Evolutionary conservation across 1,284 basidiomycete genomes (phyloP).

Genomic region (Cryptococcus sp.): DNA sequence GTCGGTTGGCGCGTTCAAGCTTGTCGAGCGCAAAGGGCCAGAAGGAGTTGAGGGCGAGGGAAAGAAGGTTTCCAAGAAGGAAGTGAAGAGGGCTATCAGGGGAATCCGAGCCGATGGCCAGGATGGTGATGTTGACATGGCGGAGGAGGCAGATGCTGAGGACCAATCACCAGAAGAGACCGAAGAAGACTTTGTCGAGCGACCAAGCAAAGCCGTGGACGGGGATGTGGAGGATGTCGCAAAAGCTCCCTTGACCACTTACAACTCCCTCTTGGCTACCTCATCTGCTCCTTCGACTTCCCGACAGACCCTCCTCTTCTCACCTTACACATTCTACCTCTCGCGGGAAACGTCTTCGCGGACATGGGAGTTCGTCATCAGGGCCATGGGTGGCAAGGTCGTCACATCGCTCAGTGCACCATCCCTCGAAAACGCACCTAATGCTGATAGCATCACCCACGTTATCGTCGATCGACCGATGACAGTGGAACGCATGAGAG

Average conservation of each 20-base stretch:
- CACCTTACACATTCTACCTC: constrained; percentile 88
- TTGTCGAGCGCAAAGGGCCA: constrained; percentile 64
- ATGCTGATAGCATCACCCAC: constrained; percentile 85
- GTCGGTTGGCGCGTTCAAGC: constrained; percentile 82
- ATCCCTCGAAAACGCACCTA: constrained; percentile 54
- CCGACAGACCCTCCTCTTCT: constrained; percentile 66
- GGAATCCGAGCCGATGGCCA: constrained; percentile 47
- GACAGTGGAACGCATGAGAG: constrained; percentile 58
- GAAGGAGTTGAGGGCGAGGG: constrained; percentile 38
- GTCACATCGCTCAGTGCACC: constrained; percentile 78
- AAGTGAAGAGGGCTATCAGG: constrained; percentile 58
- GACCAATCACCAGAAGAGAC: constrained; percentile 55
- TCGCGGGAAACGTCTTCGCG: constrained; percentile 91
- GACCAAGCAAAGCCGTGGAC: constrained; percentile 64
- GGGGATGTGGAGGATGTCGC: constrained; percentile 53
- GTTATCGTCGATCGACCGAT: constrained; percentile 91
- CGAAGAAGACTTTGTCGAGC: constrained; percentile 55
- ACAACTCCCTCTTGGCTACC: constrained; percentile 64
- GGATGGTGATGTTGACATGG: constrained; percentile 44
- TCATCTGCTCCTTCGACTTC: constrained; percentile 58
- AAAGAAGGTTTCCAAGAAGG: constrained; percentile 44
- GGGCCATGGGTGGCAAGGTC: constrained; percentile 86
- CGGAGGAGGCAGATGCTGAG: constrained; percentile 39
- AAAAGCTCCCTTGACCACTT: constrained; percentile 68
- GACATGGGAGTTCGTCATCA: constrained; percentile 92